These are phyloP conservation scores for Grigorovia transvaalensis DNA, from an alignment of 805 yeast genomes.

Conservation along the genomic window DNA sequence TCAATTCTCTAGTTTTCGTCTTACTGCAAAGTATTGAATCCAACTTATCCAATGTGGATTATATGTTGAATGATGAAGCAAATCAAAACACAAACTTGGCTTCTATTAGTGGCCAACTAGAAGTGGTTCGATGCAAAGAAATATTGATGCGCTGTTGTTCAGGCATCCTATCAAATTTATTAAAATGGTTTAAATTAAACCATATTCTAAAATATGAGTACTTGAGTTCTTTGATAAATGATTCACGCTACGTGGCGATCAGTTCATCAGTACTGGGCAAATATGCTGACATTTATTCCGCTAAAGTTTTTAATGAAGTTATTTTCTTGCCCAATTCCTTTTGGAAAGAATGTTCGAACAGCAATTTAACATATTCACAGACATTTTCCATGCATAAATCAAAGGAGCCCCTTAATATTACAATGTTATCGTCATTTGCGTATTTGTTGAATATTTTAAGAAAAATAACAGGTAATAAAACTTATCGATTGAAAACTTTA, in stretches of 20 bases:
- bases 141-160: slow-evolving; percentile 49
- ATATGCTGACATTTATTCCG: slow-evolving; percentile 22
- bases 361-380: slow-evolving; percentile 7
- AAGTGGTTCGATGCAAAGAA: slow-evolving; percentile 52
- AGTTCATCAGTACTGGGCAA: slow-evolving; percentile 19
- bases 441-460: slow-evolving; percentile 40
- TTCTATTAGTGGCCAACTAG: slow-evolving; percentile 31
- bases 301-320: slow-evolving; percentile 23
- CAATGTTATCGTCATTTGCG: slow-evolving; percentile 14
- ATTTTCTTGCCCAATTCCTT: slow-evolving; percentile 14
- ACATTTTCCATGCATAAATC: not conserved
- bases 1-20: slow-evolving; percentile 57
- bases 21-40: slow-evolving; percentile 53
- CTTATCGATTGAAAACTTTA: slow-evolving; percentile 45
- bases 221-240: slow-evolving; percentile 60
- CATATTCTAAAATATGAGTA: slow-evolving; percentile 76
- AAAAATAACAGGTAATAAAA: slow-evolving; percentile 51
- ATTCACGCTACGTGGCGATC: slow-evolving; percentile 42
- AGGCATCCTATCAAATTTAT: slow-evolving; percentile 40
- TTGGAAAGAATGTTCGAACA: slow-evolving; percentile 23
- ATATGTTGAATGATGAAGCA: slow-evolving; percentile 8
- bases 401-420: slow-evolving; percentile 1
- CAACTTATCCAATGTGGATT: slow-evolving; percentile 29
- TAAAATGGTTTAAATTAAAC: slow-evolving; percentile 69
- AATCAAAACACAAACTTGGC: slow-evolving; percentile 1